phyloP scores from a whole-genome alignment of 371 early-diverging fungal genomes.

The Mortierella sp. region DNA sequence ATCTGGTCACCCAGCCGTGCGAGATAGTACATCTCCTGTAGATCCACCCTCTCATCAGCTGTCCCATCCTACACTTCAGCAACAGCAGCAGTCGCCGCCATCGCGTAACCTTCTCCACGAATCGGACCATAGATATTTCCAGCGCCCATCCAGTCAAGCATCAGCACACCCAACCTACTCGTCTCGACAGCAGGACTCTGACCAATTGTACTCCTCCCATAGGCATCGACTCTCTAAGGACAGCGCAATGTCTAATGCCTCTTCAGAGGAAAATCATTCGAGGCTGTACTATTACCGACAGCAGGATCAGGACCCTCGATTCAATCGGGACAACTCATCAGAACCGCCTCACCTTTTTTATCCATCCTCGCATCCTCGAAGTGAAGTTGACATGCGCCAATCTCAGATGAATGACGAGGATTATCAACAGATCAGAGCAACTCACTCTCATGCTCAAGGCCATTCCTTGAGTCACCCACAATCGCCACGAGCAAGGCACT shows the following conservation, averaged over 20 bases:
- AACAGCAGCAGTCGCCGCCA: constrained; percentile 48
- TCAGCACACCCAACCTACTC: constrained; percentile 19
- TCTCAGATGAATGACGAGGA: neutral
- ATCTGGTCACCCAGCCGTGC: neutral
- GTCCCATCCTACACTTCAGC: constrained; percentile 51
- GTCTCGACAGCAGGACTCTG: constrained; percentile 27
- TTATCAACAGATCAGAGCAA: neutral
- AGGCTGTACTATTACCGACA: constrained; percentile 11
- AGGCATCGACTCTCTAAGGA: constrained; percentile 13
- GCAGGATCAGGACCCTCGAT: constrained; percentile 17
- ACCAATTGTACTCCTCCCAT: constrained; percentile 6
- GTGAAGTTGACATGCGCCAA: neutral
- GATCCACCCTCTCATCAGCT: neutral
- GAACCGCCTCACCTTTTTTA: constrained; percentile 30
- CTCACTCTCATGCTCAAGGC: neutral
- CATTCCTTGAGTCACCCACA: constrained; percentile 10
- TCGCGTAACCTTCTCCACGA: constrained; percentile 51
- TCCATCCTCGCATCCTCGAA: constrained; percentile 2
- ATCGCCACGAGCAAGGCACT: neutral
- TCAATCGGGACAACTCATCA: constrained; percentile 14
- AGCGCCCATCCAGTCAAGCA: constrained; percentile 24
- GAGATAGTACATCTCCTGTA: neutral
- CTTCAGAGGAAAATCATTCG: neutral
- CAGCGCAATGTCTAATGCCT: neutral
- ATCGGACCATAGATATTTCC: constrained; percentile 52